phyloP scores from a whole-genome alignment of 2,329 filamentous ascomycete genomes.

The Dryadomyces quercus-mongolicae region DNA sequence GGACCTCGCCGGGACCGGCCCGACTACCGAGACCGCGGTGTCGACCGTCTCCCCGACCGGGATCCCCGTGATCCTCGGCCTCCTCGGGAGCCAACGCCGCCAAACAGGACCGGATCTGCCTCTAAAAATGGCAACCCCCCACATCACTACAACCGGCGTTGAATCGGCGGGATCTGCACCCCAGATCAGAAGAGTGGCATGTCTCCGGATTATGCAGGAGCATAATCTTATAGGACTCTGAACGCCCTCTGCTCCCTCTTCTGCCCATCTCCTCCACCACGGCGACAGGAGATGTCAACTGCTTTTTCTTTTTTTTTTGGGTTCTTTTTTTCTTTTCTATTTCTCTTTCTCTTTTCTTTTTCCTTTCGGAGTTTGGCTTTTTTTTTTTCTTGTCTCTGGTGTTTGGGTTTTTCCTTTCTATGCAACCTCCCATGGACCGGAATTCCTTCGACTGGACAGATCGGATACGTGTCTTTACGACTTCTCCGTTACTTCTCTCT shows the following conservation, averaged over 20 bases:
- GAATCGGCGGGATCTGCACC: neutral
- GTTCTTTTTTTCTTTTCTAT: neutral
- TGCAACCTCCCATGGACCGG: neutral
- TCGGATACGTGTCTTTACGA: neutral
- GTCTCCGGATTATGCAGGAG: neutral
- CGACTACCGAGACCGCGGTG: conserved; percentile 6
- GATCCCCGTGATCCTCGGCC: conserved; percentile 5
- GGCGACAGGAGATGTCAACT: neutral
- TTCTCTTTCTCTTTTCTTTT: neutral
- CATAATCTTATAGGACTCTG: neutral
- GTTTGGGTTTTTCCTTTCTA: neutral
- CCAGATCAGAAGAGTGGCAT: neutral
- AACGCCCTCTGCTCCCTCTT: neutral
- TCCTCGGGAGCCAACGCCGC: conserved; percentile 4
- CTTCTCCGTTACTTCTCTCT: neutral
- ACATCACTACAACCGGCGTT: conserved; percentile 6
- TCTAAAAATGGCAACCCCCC: neutral
- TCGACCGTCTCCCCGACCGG: conserved; percentile 5
- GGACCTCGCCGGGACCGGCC: conserved; percentile 6
- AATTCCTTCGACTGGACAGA: neutral
- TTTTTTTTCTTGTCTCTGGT: neutral
- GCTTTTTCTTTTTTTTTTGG: neutral
- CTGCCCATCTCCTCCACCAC: neutral
- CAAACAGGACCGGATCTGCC: conserved; percentile 9
- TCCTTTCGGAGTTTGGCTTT: neutral